Base-by-base conservation (phyloP, 345 rosid species). In the Balakata baccata region DNA sequence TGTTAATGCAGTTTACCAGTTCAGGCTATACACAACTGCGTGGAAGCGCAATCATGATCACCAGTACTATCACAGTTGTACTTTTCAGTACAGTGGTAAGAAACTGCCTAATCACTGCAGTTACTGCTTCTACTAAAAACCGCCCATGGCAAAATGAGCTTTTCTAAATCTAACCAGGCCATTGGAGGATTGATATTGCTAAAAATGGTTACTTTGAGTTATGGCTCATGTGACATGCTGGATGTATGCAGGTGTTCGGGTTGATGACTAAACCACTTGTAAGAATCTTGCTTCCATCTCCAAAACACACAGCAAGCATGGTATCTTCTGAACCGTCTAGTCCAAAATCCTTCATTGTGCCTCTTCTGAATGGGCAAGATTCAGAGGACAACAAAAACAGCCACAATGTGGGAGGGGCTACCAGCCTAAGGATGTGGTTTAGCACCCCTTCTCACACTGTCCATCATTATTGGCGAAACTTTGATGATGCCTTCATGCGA, bases 71-170 rank as follows among this genome's bases (percentile, higher is more conserved):
- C 64, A 91, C 98, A 0, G 90, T 92, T 34, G 99, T 95, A 77
- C 97, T 92, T 17, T 88, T 88, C 87, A 95, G 99, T 78, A 91
- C 98, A 22, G 89, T 87, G 93, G 99, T 95, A 83, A 74, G 90
- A 57, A 66, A 68, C 54, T 13, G 13, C 8, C 59, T 47, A 29
- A 59, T 72, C 41, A 52, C 66, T 68, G 29, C 2, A 2, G 34
- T 29, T 29, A 29, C 34, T 29, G 64, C 22, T 11, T 60, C 43
- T 62, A 29, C 5, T 62, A n/a, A 41, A 62, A 62, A 13, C 43
- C 17, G 66, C 43, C 29, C 25, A 5, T 39, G 16, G 39, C 41
- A 61, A 61, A 61, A 16, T 34, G 41, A 25, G 34, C 25, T 59
- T 22, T 11, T 14, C 20, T 7, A 13, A 54, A 45, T 49, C 13